Base-by-base conservation (phyloP, 108 stramenopile genomes). In the Seminavis robusta region DNA sequence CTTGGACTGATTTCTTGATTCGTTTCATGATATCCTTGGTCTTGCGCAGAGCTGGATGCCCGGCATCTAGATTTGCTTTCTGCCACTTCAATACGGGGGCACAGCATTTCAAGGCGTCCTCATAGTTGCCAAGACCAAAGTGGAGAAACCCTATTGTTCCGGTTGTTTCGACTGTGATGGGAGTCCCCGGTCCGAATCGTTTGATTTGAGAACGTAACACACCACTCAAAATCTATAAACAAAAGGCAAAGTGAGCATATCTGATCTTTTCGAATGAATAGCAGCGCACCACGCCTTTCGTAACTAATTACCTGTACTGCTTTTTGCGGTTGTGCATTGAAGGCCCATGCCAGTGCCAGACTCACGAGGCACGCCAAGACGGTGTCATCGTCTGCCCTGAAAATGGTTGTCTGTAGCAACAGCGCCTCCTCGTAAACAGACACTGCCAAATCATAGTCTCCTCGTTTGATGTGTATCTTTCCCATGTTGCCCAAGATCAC, bases 381-480 rank as follows among this genome's bases (percentile, higher is more conserved):
- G 2, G 63, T 44, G 4, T 51, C 49, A 45, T 76, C 67, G 47
- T 77, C 81, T 42, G 71, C 77, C 8, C 52, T 69, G 59, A 77
- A 77, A 3, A 58, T 53, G 6, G 65, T 70, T 6, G 61, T 77
- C 59, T 71, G 76, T 27, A 73, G 36, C 62, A 76, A 51, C 32
- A 56, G 63, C 10, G 74, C 81, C 59, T 83, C 81, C 58, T 83
- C 76, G 53, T 71, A 83, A 10, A 71, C 73, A 19, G 46, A 52
- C 33, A 44, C 63, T 0, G 71, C 64, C 16, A 73, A 16, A 3
- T 62, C 60, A 30, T 62, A 60, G 20, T 70, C 68, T 9, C 39
- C 28, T 38, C 56, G 46, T 16, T 52, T 28, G 32, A 74, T 34
- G 43, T 74, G 71, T 2, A 83, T 29, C 44, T 74, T 77, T 4